Evolutionary conservation across 2,329 filamentous ascomycete genomes (phyloP).

Genomic region (Xylariaceae sp.): DNA sequence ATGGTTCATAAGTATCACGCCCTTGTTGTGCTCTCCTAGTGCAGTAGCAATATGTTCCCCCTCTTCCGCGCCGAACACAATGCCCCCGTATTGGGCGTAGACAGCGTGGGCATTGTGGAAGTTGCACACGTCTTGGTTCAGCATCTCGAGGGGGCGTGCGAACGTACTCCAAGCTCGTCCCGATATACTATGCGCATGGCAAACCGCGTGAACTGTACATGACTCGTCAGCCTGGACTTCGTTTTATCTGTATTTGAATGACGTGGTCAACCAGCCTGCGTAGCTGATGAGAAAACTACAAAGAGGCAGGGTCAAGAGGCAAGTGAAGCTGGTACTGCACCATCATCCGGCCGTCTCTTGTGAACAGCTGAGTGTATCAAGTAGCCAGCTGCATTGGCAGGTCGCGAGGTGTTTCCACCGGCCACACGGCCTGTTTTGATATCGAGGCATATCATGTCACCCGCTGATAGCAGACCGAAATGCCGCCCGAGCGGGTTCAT

Average conservation of each 20-base stretch:
- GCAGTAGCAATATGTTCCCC: slow-evolving; percentile 60
- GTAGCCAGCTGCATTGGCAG: slow-evolving; percentile 65
- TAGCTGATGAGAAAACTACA: neutral
- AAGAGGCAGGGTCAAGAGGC: neutral
- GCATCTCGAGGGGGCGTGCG: slow-evolving; percentile 62
- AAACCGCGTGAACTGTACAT: slow-evolving; percentile 59
- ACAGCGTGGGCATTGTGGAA: slow-evolving; percentile 63
- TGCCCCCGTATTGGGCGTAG: slow-evolving; percentile 52
- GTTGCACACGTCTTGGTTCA: slow-evolving; percentile 64
- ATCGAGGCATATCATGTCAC: slow-evolving; percentile 65
- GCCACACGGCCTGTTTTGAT: slow-evolving; percentile 54
- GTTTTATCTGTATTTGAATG: neutral
- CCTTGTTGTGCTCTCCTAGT: slow-evolving; percentile 56
- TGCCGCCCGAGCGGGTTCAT: slow-evolving; percentile 64
- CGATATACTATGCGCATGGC: slow-evolving; percentile 63
- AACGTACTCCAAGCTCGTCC: slow-evolving; percentile 68
- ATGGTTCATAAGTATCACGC: slow-evolving; percentile 59
- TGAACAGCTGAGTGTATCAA: slow-evolving; percentile 67
- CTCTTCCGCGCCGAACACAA: slow-evolving; percentile 59
- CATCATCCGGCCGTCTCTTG: slow-evolving; percentile 50
- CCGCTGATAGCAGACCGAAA: slow-evolving; percentile 61
- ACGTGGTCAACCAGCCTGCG: neutral
- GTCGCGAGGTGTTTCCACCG: slow-evolving; percentile 56
- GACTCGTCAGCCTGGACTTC: slow-evolving; percentile 17
- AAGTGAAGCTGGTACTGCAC: slow-evolving; percentile 5